Conservation (phyloP, 371 early-diverging fungal species). For the Haplosporangium sp. region DNA sequence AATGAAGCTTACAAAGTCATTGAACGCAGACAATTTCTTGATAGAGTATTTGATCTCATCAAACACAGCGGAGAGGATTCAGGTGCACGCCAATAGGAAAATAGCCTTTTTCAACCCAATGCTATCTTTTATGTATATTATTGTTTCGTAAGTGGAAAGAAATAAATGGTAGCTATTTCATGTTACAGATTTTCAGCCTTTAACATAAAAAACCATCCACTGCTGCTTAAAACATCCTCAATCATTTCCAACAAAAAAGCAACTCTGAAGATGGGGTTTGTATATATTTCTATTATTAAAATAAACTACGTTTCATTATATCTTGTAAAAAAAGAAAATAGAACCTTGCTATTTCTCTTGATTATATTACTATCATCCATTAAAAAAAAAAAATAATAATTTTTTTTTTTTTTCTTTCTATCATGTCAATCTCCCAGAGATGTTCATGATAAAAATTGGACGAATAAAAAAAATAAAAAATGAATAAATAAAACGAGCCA, state of each 20-base stretch:
- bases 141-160: too few species aligned
- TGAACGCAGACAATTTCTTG: constrained; percentile 1
- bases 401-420: too few species aligned
- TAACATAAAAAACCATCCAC: too few species aligned
- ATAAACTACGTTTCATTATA: not conserved
- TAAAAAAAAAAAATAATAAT: not conserved
- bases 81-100: not conserved
- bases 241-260: too few species aligned
- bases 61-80: not conserved
- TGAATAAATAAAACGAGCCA: not conserved
- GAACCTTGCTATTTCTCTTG: not conserved
- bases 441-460: not conserved
- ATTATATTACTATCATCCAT: not conserved
- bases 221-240: too few species aligned
- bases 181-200: too few species aligned
- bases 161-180: too few species aligned
- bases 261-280: not conserved
- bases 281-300: constrained; percentile 1
- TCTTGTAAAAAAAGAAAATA: not conserved
- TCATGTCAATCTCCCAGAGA: not conserved
- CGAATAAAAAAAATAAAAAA: not conserved
- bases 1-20: not conserved
- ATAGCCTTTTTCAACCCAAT: not conserved
- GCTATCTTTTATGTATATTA: too few species aligned
- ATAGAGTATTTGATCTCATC: not conserved